Evolutionary conservation across 1,139 yeast species (phyloP).

Genomic region (Zygotorulaspora mrakii): DNA sequence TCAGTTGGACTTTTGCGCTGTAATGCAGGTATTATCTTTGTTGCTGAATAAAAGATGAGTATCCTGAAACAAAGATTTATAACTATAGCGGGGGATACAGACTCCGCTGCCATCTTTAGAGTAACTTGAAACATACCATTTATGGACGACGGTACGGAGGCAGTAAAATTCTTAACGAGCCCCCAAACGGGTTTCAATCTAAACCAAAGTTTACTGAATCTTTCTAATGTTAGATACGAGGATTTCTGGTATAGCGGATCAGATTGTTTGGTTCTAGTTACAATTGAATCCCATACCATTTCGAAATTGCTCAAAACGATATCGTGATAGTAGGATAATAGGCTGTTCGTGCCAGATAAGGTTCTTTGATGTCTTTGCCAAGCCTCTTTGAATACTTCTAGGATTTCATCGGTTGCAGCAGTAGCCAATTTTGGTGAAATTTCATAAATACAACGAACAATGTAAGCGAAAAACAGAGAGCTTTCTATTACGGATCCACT

Average conservation of each 20-base stretch:
- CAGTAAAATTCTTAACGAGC: conserved; percentile 45
- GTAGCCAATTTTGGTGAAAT: conserved; percentile 76
- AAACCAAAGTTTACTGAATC: conserved; percentile 30
- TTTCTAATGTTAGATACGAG: conserved; percentile 24
- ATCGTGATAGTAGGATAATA: conserved; percentile 28
- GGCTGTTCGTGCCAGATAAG: conserved; percentile 32
- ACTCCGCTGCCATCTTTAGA: conserved; percentile 66
- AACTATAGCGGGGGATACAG: conserved; percentile 76
- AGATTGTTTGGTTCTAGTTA: conserved; percentile 20
- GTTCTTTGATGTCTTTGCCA: conserved; percentile 37
- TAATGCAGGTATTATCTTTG: conserved; percentile 84
- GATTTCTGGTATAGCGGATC: conserved; percentile 28
- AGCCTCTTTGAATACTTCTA: conserved; percentile 37
- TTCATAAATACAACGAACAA: conserved; percentile 87
- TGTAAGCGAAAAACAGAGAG: conserved; percentile 79
- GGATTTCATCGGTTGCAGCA: conserved; percentile 41
- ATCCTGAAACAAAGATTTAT: conserved; percentile 81
- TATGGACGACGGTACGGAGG: conserved; percentile 44
- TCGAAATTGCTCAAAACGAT: conserved; percentile 27
- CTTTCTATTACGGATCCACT: conserved; percentile 87
- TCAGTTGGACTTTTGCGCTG: conserved; percentile 38
- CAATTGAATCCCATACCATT: conserved; percentile 28
- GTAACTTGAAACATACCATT: conserved; percentile 50
- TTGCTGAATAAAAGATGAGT: conserved; percentile 86
- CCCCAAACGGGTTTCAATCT: conserved; percentile 42